These are phyloP conservation scores for Nematocida major DNA, from an alignment of 371 early-diverging fungal species.

Conservation along the genomic window DNA sequence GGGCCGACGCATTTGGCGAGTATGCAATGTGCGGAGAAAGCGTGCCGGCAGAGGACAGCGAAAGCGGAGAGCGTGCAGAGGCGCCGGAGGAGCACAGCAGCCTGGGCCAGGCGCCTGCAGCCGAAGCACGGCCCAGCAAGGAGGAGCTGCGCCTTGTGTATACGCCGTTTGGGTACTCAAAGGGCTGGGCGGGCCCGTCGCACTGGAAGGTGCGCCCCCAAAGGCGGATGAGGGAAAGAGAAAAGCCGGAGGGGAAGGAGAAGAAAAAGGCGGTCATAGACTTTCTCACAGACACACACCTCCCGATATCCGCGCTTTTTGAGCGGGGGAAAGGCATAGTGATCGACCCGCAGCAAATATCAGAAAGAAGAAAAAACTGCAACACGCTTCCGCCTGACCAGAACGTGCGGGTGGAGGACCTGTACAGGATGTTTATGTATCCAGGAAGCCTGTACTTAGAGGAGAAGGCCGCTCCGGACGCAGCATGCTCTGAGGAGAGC, in stretches of 20 bases:
- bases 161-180: slow-evolving; percentile 58
- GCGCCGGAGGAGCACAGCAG: slow-evolving; percentile 1
- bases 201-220: slow-evolving; percentile 60
- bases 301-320: slow-evolving; percentile 16
- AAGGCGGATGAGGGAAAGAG: slow-evolving; percentile 19
- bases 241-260: slow-evolving; percentile 9
- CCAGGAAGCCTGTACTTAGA: slow-evolving; percentile 44
- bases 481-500: too few relatives aligned
- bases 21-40: not conserved
- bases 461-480: not conserved
- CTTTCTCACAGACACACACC: slow-evolving; percentile 41
- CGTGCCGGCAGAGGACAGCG: not conserved
- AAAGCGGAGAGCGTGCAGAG: not conserved
- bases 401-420: slow-evolving; percentile 50
- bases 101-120: too few relatives aligned
- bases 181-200: slow-evolving; percentile 63
- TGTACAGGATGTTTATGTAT: slow-evolving; percentile 54
- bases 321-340: slow-evolving; percentile 53
- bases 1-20: not conserved
- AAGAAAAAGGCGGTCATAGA: slow-evolving; percentile 57
- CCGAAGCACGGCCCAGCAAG: not conserved
- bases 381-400: slow-evolving; percentile 58
- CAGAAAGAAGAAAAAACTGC: slow-evolving; percentile 57
- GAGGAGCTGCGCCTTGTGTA: slow-evolving; percentile 21
- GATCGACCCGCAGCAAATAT: slow-evolving; percentile 45